Evolutionary conservation across 2,329 filamentous ascomycete genomes (phyloP), one percentile per base, ranked within the genome.

Genomic region (Colletotrichum plurivorum): DNA sequence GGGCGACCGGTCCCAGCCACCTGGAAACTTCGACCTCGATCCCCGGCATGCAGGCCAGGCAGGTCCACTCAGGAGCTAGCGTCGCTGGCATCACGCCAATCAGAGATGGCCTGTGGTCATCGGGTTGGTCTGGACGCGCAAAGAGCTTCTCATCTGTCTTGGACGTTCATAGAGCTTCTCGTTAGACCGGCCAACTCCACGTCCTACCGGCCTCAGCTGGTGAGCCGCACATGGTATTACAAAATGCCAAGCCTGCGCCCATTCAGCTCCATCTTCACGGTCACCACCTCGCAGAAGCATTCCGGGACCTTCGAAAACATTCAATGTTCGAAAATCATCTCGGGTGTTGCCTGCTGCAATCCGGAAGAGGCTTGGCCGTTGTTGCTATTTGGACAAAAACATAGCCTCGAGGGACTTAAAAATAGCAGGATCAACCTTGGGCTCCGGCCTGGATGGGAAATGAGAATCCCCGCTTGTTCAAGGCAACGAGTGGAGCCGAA

Each of bases 361-460:
- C 16, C 22, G 48, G 12, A 59, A 16, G 60, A 64, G 48, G 13
- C 54, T 59, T 64, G 18, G 48, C 41, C 65, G 53, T 25, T 48
- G 54, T 64, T 59, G 43, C 54, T 54, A 41, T 65, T 65, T 53
- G 48, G 65, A 63, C 41, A 22, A 45, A 27, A 25, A n/a, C 41
- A 46, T 31, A 59, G 41, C 65, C 31, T 31, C 18, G 16, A 36
- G 46, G 41, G 18, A 27, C 54, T 59, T 53, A 53, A 49, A 16
- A 60, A 66, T 69, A 69, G 55, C 43, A 66, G 51, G 55, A 66
- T 60, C 41, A 55, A 56, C 62, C 62, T 69, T 66, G 61, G 22
- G 43, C 27, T 51, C 15, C 41, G 48, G 27, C n/a, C 54, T 49
- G 51, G n/a, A 52, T 55, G 55, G 66, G 62, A 66, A 60, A 69